A percentile compares a stretch with the other conserved stretches of the same genome.
phyloP scores from a whole-genome alignment of 148 eudicot species.

The Vaccinium corymbosum region DNA sequence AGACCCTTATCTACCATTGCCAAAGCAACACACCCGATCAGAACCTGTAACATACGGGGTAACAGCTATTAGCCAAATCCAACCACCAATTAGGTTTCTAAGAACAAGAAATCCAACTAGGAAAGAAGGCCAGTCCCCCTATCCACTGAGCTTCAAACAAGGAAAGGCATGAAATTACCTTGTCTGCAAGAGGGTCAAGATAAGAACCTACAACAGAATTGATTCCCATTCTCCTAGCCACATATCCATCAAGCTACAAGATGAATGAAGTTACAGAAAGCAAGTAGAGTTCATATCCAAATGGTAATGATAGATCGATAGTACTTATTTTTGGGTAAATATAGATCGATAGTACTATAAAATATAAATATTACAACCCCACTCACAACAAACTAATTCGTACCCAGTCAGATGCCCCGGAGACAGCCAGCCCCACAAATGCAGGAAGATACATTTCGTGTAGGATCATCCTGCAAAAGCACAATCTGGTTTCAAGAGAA shows the following conservation, averaged over 20 bases:
- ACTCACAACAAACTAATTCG: conserved; percentile 12
- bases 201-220: conserved; percentile 93
- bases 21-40: conserved; percentile 91
- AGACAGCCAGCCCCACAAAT: conserved; percentile 72
- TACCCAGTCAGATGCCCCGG: conserved; percentile 99
- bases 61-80: neutral
- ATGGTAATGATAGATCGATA: neutral
- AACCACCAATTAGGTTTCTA: conserved; percentile 8
- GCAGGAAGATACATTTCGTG: conserved; percentile 94
- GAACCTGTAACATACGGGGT: conserved; percentile 45
- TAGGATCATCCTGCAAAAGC: conserved; percentile 80
- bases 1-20: conserved; percentile 92
- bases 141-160: neutral
- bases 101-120: neutral
- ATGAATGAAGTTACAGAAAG: conserved; percentile 10
- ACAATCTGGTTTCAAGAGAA: neutral
- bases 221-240: conserved; percentile 94
- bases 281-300: neutral
- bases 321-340: neutral
- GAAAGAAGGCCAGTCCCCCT: neutral
- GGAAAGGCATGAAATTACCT: conserved; percentile 40
- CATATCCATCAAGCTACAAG: conserved; percentile 84
- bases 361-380: neutral
- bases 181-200: conserved; percentile 99
- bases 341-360: no score